A percentile compares a stretch with the other conserved stretches of the same genome.
Evolutionary conservation across 2,329 filamentous ascomycete species (phyloP).

Genomic region (Nemania serpens): DNA sequence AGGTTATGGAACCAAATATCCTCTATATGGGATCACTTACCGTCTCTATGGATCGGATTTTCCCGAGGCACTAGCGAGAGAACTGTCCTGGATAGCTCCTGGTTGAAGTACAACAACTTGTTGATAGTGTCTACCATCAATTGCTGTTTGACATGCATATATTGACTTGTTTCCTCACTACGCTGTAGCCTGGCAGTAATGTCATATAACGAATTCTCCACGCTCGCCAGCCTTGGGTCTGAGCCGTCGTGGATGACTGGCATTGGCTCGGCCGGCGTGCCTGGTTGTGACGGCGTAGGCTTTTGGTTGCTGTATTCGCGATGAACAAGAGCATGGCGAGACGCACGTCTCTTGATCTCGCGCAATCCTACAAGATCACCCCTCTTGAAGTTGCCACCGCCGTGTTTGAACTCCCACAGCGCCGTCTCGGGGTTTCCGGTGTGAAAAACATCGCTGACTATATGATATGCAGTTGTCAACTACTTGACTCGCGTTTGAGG

Average conservation of each 20-base stretch:
- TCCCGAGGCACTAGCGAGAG: slow-evolving; percentile 76
- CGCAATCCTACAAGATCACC: slow-evolving; percentile 88
- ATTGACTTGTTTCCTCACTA: slow-evolving; percentile 81
- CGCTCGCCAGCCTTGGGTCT: slow-evolving; percentile 72
- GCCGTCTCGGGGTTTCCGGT: slow-evolving; percentile 91
- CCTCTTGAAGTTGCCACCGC: slow-evolving; percentile 94
- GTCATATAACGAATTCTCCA: slow-evolving; percentile 86
- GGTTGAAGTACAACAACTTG: slow-evolving; percentile 75
- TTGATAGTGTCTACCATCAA: slow-evolving; percentile 79
- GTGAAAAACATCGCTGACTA: slow-evolving; percentile 98
- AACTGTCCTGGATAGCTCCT: slow-evolving; percentile 79
- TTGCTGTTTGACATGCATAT: slow-evolving; percentile 80
- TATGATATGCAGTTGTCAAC: slow-evolving; percentile 30
- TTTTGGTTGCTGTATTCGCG: slow-evolving; percentile 86
- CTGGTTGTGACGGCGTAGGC: slow-evolving; percentile 74
- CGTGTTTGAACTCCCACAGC: slow-evolving; percentile 98
- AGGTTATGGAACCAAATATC: slow-evolving; percentile 27
- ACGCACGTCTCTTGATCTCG: slow-evolving; percentile 94
- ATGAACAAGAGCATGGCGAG: slow-evolving; percentile 89
- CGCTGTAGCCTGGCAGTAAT: slow-evolving; percentile 75
- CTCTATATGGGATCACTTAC: slow-evolving; percentile 55
- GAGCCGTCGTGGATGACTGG: slow-evolving; percentile 71
- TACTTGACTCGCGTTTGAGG: slow-evolving; percentile 14
- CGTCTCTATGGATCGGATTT: slow-evolving; percentile 77
- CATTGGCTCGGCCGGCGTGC: slow-evolving; percentile 82